A percentile compares a stretch with the other conserved stretches of the same genome.
phyloP scores from a whole-genome alignment of 164 flowering plant genomes.

The Paratinospora sagittata region DNA sequence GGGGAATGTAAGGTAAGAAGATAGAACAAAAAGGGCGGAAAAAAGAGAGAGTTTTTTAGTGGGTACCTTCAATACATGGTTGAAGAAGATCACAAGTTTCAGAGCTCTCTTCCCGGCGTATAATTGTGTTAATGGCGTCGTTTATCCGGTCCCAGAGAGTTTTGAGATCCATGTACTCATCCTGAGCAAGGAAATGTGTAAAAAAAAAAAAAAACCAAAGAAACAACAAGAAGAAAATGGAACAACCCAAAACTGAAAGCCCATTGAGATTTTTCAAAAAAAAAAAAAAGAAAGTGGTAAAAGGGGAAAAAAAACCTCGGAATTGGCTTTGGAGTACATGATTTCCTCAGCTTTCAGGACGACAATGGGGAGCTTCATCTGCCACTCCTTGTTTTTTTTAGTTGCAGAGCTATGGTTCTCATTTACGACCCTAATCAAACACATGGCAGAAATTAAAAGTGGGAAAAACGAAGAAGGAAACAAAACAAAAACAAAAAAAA shows the following conservation, averaged over 20 bases:
- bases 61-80: conserved; percentile 95
- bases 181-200: conserved; percentile 35
- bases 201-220: background rate
- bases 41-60: background rate
- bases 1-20: background rate
- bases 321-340: conserved; percentile 95
- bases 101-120: conserved; percentile 67
- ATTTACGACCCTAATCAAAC: conserved; percentile 59
- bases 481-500: conserved; percentile 5
- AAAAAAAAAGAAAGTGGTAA: background rate
- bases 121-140: conserved; percentile 82
- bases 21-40: background rate
- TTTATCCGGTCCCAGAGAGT: conserved; percentile 76
- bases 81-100: conserved; percentile 78
- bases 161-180: conserved; percentile 63
- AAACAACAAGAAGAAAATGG: background rate
- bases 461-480: background rate
- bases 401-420: conserved; percentile 62
- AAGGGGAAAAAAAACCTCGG: conserved; percentile 58
- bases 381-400: conserved; percentile 90
- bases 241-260: background rate
- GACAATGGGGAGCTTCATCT: conserved; percentile 80
- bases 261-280: background rate
- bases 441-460: conserved; percentile 21
- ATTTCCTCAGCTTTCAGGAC: conserved; percentile 93